Conservation (phyloP, 2,329 filamentous ascomycete genomes). For the Monosporascus sp. region DNA sequence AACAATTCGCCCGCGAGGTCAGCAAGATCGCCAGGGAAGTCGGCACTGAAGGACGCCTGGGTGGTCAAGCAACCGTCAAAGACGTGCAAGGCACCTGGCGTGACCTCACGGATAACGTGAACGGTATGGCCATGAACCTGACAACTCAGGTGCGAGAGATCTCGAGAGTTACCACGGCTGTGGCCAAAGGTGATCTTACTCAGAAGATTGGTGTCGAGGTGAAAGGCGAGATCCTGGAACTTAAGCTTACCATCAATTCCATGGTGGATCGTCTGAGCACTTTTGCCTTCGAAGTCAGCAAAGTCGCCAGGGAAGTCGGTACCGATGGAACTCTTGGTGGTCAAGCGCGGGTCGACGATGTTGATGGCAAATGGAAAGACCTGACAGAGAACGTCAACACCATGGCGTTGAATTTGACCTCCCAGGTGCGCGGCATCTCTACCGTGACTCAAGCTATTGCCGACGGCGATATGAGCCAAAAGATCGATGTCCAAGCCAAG, state of each 20-base stretch:
- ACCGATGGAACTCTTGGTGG: conserved; percentile 92
- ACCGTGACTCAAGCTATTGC: conserved; percentile 93
- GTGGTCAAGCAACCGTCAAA: conserved; percentile 91
- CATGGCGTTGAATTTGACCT: conserved; percentile 63
- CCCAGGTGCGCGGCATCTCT: conserved; percentile 84
- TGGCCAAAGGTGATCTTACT: conserved; percentile 88
- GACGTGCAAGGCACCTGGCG: conserved; percentile 97
- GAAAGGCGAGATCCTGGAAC: conserved; percentile 85
- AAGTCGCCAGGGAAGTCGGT: conserved; percentile 90
- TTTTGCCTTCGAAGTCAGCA: conserved; percentile 94
- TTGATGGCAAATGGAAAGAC: conserved; percentile 97
- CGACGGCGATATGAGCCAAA: conserved; percentile 91
- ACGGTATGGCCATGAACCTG: conserved; percentile 97
- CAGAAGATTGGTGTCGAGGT: conserved; percentile 95
- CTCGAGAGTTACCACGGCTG: conserved; percentile 90
- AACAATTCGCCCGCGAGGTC: conserved; percentile 94
- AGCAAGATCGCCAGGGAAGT: conserved; percentile 95
- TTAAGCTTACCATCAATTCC: conserved; percentile 97
- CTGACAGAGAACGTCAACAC: conserved; percentile 86
- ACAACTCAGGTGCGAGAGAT: conserved; percentile 98
- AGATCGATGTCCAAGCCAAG: conserved; percentile 91
- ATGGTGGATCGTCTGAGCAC: conserved; percentile 97
- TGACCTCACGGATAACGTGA: conserved; percentile 91
- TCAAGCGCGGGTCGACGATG: conserved; percentile 88
- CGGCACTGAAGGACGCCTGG: conserved; percentile 89